These are phyloP conservation scores for Acanthamoeba divionensis DNA, from an alignment of 208 protist species.

Conservation along the genomic window DNA sequence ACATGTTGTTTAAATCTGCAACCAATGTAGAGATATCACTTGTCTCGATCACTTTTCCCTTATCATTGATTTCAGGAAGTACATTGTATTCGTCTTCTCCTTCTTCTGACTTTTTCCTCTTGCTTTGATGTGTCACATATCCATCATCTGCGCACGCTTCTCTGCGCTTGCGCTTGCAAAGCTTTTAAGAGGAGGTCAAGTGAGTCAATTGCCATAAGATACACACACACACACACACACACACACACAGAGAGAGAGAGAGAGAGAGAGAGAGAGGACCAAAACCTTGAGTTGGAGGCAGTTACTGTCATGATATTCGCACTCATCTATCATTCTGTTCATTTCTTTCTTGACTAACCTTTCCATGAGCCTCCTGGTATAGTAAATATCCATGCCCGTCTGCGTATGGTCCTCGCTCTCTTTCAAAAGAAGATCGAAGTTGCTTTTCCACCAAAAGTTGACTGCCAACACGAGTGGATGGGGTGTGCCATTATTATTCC, in stretches of 20 bases:
- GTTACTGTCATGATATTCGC: no score
- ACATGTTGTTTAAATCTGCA: no score
- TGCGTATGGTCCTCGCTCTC: not conserved
- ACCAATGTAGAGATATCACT: no score
- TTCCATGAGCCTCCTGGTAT: not conserved
- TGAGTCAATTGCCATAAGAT: not conserved
- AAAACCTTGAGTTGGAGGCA: not conserved
- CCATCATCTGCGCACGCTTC: not conserved
- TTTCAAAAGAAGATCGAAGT: conserved; percentile 1
- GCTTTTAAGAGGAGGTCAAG: no score
- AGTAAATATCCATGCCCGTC: not conserved
- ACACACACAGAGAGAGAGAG: not conserved
- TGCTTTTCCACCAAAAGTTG: conserved; percentile 1
- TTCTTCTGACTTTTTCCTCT: not conserved
- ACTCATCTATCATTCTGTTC: no score
- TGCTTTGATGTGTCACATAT: not conserved
- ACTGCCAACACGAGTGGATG: not conserved
- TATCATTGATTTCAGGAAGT: no score
- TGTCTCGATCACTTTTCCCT: no score
- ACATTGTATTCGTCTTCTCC: not conserved
- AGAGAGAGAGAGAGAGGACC: not conserved
- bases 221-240: not conserved
- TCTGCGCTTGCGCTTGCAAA: not conserved
- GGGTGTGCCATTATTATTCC: not conserved
- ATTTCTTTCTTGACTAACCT: not conserved